Conservation (phyloP, 2,329 filamentous ascomycete genomes). For the Ilyonectria mors-panacis region DNA sequence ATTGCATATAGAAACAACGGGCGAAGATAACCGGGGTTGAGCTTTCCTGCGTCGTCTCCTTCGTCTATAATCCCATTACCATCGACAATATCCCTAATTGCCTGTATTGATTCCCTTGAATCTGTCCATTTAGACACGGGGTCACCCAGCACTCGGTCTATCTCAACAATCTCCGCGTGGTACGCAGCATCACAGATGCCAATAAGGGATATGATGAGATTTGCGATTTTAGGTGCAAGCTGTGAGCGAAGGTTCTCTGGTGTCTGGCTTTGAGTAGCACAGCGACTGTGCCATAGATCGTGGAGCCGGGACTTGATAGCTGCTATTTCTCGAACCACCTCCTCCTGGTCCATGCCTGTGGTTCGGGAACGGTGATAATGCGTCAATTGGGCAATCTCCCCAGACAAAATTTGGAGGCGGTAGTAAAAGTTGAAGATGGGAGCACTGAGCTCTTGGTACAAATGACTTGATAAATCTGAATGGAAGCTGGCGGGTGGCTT, state of each 20-base stretch:
- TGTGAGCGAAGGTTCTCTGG: constrained; percentile 31
- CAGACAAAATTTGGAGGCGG: constrained; percentile 39
- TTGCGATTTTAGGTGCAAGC: constrained; percentile 34
- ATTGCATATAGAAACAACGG: constrained; percentile 42
- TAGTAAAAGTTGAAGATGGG: constrained; percentile 43
- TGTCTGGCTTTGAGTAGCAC: constrained; percentile 30
- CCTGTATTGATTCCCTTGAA: constrained; percentile 31
- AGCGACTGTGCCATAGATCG: constrained; percentile 34
- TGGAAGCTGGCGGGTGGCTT: neutral
- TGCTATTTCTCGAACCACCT: constrained; percentile 33
- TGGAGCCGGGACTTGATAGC: constrained; percentile 31
- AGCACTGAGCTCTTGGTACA: constrained; percentile 34
- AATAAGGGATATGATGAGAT: constrained; percentile 33
- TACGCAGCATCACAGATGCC: constrained; percentile 41
- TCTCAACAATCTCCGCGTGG: constrained; percentile 41
- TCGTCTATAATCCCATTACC: constrained; percentile 31
- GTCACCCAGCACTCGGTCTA: constrained; percentile 42
- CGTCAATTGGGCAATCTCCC: constrained; percentile 36
- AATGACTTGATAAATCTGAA: constrained; percentile 19
- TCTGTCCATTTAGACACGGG: constrained; percentile 35
- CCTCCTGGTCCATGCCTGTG: constrained; percentile 40
- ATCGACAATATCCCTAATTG: constrained; percentile 38
- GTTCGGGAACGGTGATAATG: constrained; percentile 45
- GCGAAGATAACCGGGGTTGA: constrained; percentile 42
- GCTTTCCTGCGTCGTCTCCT: neutral